phyloP scores from a whole-genome alignment of 495 filamentous ascomycete species.

The Patellaria atrata region DNA sequence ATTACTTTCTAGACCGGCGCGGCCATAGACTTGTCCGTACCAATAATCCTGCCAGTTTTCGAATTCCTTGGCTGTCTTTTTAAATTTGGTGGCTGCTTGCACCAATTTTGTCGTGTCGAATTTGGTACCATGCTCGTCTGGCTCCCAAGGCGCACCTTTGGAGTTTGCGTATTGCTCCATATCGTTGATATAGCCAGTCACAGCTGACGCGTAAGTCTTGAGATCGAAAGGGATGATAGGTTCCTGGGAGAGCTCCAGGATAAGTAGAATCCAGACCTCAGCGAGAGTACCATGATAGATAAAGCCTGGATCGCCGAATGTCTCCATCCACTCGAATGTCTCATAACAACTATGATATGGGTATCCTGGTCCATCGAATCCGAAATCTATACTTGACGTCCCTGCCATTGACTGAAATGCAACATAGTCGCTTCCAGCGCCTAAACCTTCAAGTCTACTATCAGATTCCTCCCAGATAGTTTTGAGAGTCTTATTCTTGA shows the following conservation, averaged over 20 bases:
- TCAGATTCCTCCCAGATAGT: constrained; percentile 59
- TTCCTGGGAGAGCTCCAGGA: constrained; percentile 69
- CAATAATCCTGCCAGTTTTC: constrained; percentile 57
- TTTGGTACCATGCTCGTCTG: constrained; percentile 26
- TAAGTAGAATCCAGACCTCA: constrained; percentile 67
- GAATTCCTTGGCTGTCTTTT: constrained; percentile 46
- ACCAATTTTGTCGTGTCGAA: constrained; percentile 45
- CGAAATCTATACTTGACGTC: constrained; percentile 74
- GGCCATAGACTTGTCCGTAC: constrained; percentile 50
- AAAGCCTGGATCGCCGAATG: constrained; percentile 67
- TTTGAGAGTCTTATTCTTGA: constrained; percentile 55
- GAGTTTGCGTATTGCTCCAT: constrained; percentile 49
- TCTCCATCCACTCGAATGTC: constrained; percentile 73
- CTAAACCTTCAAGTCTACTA: constrained; percentile 46
- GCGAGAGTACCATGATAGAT: constrained; percentile 65
- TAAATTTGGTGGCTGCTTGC: constrained; percentile 46
- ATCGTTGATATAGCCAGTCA: constrained; percentile 47
- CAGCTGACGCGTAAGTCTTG: constrained; percentile 51
- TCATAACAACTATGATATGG: constrained; percentile 82
- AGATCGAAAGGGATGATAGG: constrained; percentile 76
- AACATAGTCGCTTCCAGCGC: constrained; percentile 75
- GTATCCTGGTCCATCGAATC: constrained; percentile 50
- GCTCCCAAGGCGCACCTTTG: constrained; percentile 33
- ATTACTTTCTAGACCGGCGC: constrained; percentile 56
- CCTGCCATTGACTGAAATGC: constrained; percentile 92